Percentiles rank a stretch among this genome's conserved stretches.
Conservation (phyloP, 2,329 filamentous ascomycete genomes). For the Amauroascus verrucosus region DNA sequence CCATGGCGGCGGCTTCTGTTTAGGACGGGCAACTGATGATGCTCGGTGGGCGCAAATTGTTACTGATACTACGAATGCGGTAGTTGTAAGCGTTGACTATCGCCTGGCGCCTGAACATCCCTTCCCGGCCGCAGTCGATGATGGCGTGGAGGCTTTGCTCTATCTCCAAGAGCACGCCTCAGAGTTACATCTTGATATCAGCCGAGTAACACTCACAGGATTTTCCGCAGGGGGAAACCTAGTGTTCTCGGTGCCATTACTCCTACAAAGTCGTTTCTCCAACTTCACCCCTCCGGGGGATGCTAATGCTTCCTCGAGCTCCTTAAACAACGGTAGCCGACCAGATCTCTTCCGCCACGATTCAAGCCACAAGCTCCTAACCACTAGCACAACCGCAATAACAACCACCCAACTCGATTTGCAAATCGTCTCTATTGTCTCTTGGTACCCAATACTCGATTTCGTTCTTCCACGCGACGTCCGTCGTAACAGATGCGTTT, state of each 20-base stretch:
- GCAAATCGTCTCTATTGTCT: slow-evolving; percentile 46
- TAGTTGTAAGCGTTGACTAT: slow-evolving; percentile 53
- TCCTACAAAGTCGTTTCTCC: slow-evolving; percentile 31
- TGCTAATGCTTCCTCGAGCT: slow-evolving; percentile 8
- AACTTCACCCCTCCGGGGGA: slow-evolving; percentile 9
- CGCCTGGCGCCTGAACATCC: slow-evolving; percentile 51
- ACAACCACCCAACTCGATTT: slow-evolving; percentile 31
- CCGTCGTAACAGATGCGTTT: slow-evolving; percentile 45
- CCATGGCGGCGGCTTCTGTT: slow-evolving; percentile 54
- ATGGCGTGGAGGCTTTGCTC: slow-evolving; percentile 51
- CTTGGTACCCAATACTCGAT: slow-evolving; percentile 55
- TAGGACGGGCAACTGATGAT: slow-evolving; percentile 52
- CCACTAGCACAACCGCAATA: slow-evolving; percentile 24
- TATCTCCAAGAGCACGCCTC: slow-evolving; percentile 48
- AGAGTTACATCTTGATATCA: slow-evolving; percentile 47
- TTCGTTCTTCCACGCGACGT: slow-evolving; percentile 51
- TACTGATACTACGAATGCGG: slow-evolving; percentile 45
- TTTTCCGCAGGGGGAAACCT: slow-evolving; percentile 57
- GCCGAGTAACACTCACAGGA: slow-evolving; percentile 49
- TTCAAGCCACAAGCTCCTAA: slow-evolving; percentile 15
- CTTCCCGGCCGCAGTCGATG: slow-evolving; percentile 54
- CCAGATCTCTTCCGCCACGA: slow-evolving; percentile 14
- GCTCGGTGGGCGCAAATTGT: slow-evolving; percentile 49
- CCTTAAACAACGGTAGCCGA: slow-evolving; percentile 6
- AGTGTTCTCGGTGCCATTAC: slow-evolving; percentile 51